Evolutionary conservation across 1,284 basidiomycete genomes (phyloP), one percentile per base, ranked within the genome.

Genomic region (Naganishia sp.): DNA sequence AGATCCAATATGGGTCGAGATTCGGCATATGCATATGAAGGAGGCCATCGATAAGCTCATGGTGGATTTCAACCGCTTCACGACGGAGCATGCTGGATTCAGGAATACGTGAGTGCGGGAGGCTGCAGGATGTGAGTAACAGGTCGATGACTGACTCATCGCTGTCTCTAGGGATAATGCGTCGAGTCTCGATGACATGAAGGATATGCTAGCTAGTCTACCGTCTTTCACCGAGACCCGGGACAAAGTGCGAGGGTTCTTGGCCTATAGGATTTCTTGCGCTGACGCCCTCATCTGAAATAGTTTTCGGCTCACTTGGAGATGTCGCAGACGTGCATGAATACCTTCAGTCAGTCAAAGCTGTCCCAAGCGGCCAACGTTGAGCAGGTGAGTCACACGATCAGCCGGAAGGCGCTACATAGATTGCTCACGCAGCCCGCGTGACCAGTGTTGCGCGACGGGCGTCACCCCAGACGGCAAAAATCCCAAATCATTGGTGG

Each of bases 311-410:
- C 98, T 39, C 96, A 99, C 79, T 82, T 99, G 50, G 95, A 89
- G 72, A 95, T 99, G 90, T 95, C 96, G 0, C 92, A 98, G 77
- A 90, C 94, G 72, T 98, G 94, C 75, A 99, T 99, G 95, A 84
- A 82, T 18, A 84, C 92, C 25, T 99, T 99, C 74, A 93, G 96
- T 76, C 86, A 85, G 71, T 88, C 90, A 74, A 92, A 92, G 74
- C 81, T 99, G 57, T 85, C 92, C 10, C 81, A 86, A n/a, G 85
- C 92, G 4, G 95, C 90, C 17, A 89, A 87, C 69, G 92, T 99
- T 28, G 95, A 99, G 80, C 95, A 99, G 85, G 91, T 90, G 72
- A 68, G 81, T 70, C 3, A 10, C 28, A 41, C 28, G 28, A 28
- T 42, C 2, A 17, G 1, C 18, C 6, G 0, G 10, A 58, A 39